phyloP scores from a whole-genome alignment of 768 basidiomycete species.

The Rhizopogon vinicolor region DNA sequence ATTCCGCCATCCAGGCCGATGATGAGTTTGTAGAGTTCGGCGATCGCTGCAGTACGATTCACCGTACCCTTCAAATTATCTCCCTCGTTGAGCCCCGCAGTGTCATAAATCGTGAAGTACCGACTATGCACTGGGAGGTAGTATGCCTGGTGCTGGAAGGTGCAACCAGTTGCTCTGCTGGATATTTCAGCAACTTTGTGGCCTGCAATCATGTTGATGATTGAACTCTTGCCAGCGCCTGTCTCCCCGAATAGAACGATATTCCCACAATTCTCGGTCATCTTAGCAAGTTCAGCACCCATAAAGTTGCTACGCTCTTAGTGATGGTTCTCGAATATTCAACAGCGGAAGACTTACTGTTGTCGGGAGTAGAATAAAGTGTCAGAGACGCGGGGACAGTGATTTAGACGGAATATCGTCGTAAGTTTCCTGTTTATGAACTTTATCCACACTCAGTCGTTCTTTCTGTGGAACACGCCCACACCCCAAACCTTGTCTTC shows the following conservation, averaged over 20 bases:
- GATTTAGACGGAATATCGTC: too few species aligned
- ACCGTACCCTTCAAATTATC: conserved; percentile 16
- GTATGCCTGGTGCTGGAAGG: conserved; percentile 25
- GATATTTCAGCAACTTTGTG: conserved; percentile 22
- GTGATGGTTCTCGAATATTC: too few species aligned
- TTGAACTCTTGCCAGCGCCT: conserved; percentile 38
- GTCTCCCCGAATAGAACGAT: conserved; percentile 39
- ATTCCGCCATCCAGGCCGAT: conserved; percentile 29
- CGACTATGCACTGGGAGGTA: conserved; percentile 9
- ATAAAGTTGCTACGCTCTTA: too few species aligned
- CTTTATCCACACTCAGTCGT: too few species aligned
- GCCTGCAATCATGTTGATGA: conserved; percentile 36
- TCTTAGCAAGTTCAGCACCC: too few species aligned
- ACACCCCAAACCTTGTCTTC: too few species aligned
- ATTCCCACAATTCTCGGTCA: conserved; percentile 21
- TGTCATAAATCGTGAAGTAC: conserved; percentile 25
- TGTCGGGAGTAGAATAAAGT: too few species aligned
- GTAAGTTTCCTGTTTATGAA: too few species aligned
- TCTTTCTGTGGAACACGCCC: too few species aligned
- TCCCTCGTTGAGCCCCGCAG: conserved; percentile 29
- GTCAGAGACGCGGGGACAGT: too few species aligned
- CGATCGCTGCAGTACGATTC: conserved; percentile 23
- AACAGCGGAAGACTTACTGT: too few species aligned
- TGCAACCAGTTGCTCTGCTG: conserved; percentile 30
- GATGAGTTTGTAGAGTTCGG: conserved; percentile 30